Percentiles rank a stretch among this genome's conserved stretches.
Conservation (phyloP, 352 stramenopile species). For the Plasmopara halstedii region DNA sequence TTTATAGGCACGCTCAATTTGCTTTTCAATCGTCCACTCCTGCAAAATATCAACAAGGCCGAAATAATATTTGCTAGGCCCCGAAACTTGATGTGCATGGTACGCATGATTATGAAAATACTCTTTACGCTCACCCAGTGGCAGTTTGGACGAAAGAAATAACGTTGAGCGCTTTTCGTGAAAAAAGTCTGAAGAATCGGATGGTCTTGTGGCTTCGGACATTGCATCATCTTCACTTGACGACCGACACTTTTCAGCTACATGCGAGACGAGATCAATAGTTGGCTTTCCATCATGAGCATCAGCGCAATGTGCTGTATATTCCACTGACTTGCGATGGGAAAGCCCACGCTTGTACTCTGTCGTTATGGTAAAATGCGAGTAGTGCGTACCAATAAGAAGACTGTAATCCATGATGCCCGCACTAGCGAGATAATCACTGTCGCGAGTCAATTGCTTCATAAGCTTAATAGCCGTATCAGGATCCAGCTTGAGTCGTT, state of each 20-base stretch:
- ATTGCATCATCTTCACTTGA: slow-evolving; percentile 14
- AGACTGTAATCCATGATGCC: slow-evolving; percentile 91
- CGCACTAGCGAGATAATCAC: slow-evolving; percentile 70
- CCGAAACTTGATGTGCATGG: slow-evolving; percentile 69
- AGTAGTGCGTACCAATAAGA: slow-evolving; percentile 82
- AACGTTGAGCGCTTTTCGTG: slow-evolving; percentile 5
- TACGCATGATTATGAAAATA: slow-evolving; percentile 47
- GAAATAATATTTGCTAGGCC: slow-evolving; percentile 85
- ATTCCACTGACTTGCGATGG: slow-evolving; percentile 24
- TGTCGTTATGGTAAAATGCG: slow-evolving; percentile 66
- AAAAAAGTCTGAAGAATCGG: slow-evolving; percentile 20
- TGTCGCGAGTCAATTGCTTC: slow-evolving; percentile 77
- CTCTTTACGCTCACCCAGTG: slow-evolving; percentile 11
- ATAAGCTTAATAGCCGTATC: slow-evolving; percentile 46
- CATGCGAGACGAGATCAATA: slow-evolving; percentile 35
- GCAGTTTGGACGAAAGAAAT: slow-evolving; percentile 2
- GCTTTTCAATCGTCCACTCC: slow-evolving; percentile 78
- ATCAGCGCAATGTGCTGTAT: slow-evolving; percentile 21
- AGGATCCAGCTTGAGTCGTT: slow-evolving; percentile 59
- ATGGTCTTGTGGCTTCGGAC: slow-evolving; percentile 19
- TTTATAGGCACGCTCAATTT: slow-evolving; percentile 77
- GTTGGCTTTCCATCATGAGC: slow-evolving; percentile 15
- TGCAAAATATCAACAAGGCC: slow-evolving; percentile 87
- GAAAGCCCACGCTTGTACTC: slow-evolving; percentile 23
- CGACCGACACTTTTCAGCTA: slow-evolving; percentile 20